Percentiles rank a stretch among this genome's conserved stretches.
These are phyloP conservation scores for Pichia sp. DNA, from an alignment of 1,139 yeast genomes.

Conservation along the genomic window DNA sequence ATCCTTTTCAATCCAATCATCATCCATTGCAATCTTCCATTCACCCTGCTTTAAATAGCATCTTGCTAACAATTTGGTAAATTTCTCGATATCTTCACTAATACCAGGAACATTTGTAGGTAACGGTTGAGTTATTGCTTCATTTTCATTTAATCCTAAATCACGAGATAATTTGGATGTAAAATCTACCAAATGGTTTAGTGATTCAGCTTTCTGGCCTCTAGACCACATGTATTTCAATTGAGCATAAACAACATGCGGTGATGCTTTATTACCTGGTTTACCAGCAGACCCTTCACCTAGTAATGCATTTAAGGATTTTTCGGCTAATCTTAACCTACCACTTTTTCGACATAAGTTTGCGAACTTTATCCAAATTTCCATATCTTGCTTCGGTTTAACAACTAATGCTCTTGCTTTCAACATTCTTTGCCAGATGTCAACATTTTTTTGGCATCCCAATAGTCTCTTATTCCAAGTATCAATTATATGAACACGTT, in stretches of 20 bases:
- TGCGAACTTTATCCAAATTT: slow-evolving; percentile 97
- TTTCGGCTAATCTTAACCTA: slow-evolving; percentile 85
- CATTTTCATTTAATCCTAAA: slow-evolving; percentile 72
- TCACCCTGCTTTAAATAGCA: slow-evolving; percentile 97
- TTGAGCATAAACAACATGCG: slow-evolving; percentile 95
- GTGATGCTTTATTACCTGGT: slow-evolving; percentile 68
- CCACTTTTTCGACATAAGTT: slow-evolving; percentile 93
- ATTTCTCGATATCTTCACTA: slow-evolving; percentile 71
- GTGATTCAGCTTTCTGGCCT: slow-evolving; percentile 82
- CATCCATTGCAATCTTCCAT: slow-evolving; percentile 84
- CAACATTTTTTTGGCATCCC: slow-evolving; percentile 95
- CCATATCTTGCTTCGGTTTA: slow-evolving; percentile 94
- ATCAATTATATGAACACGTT: slow-evolving; percentile 69
- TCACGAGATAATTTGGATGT: slow-evolving; percentile 88
- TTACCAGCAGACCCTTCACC: slow-evolving; percentile 43
- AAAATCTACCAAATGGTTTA: slow-evolving; percentile 79
- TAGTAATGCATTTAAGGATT: slow-evolving; percentile 70
- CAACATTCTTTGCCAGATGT: slow-evolving; percentile 95
- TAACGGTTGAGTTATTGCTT: slow-evolving; percentile 80
- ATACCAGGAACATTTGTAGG: slow-evolving; percentile 72
- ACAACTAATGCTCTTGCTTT: slow-evolving; percentile 91
- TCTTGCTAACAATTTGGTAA: slow-evolving; percentile 82
- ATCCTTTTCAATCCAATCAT: slow-evolving; percentile 71
- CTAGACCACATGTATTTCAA: slow-evolving; percentile 96
- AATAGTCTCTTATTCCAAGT: slow-evolving; percentile 91